These are phyloP conservation scores for Prunus mume DNA, from an alignment of 306 rosid genomes.

Conservation along the genomic window DNA sequence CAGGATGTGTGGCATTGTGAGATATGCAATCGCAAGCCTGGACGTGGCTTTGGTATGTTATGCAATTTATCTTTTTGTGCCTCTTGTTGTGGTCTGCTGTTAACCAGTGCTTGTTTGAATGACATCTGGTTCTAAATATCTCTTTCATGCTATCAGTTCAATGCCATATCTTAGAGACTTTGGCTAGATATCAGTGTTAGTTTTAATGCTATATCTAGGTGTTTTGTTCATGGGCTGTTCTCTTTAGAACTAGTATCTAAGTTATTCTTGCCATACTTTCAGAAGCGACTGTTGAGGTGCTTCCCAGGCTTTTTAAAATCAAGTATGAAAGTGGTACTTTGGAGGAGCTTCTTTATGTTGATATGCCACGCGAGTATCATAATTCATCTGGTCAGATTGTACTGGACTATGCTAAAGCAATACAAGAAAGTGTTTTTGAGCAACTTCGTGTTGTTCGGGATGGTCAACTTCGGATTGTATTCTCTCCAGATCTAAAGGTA, in stretches of 20 bases:
- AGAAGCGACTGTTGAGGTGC: slow-evolving; percentile 97
- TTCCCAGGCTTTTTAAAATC: slow-evolving; percentile 93
- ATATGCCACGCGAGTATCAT: slow-evolving; percentile 97
- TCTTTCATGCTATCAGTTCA: background rate
- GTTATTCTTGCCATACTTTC: slow-evolving; percentile 29
- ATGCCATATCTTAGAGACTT: slow-evolving; percentile 8
- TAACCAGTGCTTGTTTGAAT: background rate
- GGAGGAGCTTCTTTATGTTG: slow-evolving; percentile 95
- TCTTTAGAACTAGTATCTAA: slow-evolving; percentile 24
- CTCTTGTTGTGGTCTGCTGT: slow-evolving; percentile 4
- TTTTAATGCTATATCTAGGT: background rate
- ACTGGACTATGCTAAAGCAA: slow-evolving; percentile 92
- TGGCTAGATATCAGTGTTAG: background rate
- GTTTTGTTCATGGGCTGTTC: background rate
- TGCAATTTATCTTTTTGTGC: slow-evolving; percentile 6
- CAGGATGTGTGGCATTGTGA: slow-evolving; percentile 99
- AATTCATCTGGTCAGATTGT: slow-evolving; percentile 97
- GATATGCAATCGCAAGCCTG: slow-evolving; percentile 96
- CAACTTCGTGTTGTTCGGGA: slow-evolving; percentile 99
- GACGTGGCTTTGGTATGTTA: slow-evolving; percentile 91
- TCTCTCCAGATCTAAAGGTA: slow-evolving; percentile 92
- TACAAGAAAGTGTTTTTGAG: slow-evolving; percentile 98
- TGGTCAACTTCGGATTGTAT: slow-evolving; percentile 94
- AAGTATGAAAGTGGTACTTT: slow-evolving; percentile 98
- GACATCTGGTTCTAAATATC: background rate